Evolutionary conservation across 371 early-diverging fungal genomes (phyloP).

Genomic region (Zancudomyces culisetae): DNA sequence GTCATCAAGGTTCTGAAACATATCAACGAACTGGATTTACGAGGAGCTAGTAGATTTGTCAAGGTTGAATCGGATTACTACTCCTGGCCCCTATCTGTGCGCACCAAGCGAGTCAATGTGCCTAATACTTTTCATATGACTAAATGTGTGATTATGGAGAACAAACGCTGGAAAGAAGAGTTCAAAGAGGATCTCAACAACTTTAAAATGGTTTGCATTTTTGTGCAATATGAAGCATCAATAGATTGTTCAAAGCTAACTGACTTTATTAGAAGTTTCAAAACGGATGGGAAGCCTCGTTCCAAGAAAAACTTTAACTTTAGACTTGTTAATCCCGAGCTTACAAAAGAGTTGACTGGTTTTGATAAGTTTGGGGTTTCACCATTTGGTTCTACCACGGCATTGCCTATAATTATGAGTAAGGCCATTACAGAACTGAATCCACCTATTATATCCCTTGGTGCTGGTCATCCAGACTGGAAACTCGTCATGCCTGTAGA

Average conservation of each 20-base stretch:
- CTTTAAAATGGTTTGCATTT: conserved; percentile 19
- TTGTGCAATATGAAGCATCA: conserved; percentile 52
- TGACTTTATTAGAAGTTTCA: conserved; percentile 34
- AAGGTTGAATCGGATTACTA: conserved; percentile 48
- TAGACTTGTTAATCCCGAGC: conserved; percentile 28
- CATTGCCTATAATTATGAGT: conserved; percentile 43
- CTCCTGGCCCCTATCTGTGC: conserved; percentile 44
- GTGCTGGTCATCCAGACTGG: conserved; percentile 78
- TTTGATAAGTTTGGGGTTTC: conserved; percentile 46
- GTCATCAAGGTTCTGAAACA: conserved; percentile 6
- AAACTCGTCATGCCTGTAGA: conserved; percentile 54
- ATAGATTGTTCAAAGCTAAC: conserved; percentile 43
- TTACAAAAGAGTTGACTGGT: conserved; percentile 39
- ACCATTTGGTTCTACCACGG: conserved; percentile 31
- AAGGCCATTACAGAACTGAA: conserved; percentile 33
- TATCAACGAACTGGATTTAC: conserved; percentile 12
- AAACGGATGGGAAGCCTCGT: conserved; percentile 22
- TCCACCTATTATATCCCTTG: conserved; percentile 63
- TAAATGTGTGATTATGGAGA: conserved; percentile 63
- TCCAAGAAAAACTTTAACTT: conserved; percentile 39
- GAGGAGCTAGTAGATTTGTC: conserved; percentile 25
- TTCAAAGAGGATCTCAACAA: conserved; percentile 12
- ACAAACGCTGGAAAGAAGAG: conserved; percentile 39
- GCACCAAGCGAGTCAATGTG: conserved; percentile 41
- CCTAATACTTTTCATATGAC: conserved; percentile 55